Base-by-base conservation (phyloP, 805 yeast genomes). In the Teunomyces lycoperdinae region DNA sequence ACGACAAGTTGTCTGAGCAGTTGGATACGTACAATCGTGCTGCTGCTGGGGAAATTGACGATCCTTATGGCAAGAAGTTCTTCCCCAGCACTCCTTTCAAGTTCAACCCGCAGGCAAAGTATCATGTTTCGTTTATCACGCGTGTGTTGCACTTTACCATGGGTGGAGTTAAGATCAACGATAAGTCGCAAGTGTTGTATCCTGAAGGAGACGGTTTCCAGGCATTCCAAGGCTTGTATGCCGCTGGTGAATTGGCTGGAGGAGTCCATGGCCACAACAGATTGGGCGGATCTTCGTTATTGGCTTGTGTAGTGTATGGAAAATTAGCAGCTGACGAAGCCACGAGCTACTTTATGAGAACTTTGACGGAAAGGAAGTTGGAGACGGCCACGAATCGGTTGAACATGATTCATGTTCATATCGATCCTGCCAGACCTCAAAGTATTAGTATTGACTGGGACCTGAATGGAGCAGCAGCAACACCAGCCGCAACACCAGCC, bases 131-230 rank as follows among this genome's bases (percentile, higher is more conserved):
- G 1, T 76, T 69, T 50, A 71, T 80, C 40, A 78, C 84, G 5
- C 71, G 85, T 32, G 81, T 79, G 4, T 74, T 83, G 32, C 88
- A 83, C 61, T 83, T 81, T 62, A 80, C 87, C 7, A 83, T 82
- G 87, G 89, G 89, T 17, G 89, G 89, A 42, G 79, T 81, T 4
- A 74, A 75, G 60, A 79, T 81, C 47, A 73, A 80, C 57, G 76
- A 70, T 20, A 57, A 70, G 36, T 66, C 79, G 0, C 74, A 48
- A 61, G 76, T 60, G 57, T 67, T 51, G 45, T 76, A 46, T 48
- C 53, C 68, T n/a, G 56, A 50, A 27, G 53, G 60, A 1, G 62
- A 63, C 7, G 41, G 54, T 5, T 55, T 36, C 36, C 51, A 46
- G 17, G 64, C 70, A 3, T 67, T 70, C 46, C 60, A 59, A 31